A percentile compares a stretch with the other conserved stretches of the same genome.
Conservation (phyloP, 345 rosid species). For the Ricinus communis region DNA sequence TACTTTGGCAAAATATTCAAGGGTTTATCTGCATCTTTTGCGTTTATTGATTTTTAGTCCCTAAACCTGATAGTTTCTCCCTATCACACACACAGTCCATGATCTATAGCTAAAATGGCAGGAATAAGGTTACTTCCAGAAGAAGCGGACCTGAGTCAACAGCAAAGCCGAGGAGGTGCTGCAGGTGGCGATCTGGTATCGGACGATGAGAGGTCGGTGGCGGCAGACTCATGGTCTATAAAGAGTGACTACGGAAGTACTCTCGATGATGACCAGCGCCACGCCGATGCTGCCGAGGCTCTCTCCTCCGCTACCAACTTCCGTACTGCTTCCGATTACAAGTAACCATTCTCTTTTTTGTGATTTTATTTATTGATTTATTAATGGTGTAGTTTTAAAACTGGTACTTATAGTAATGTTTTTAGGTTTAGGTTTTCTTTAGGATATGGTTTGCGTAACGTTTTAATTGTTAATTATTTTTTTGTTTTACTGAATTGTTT, state of each 20-base stretch:
- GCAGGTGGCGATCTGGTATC: conserved; percentile 57
- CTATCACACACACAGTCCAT: too few relatives aligned
- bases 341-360: conserved; percentile 29
- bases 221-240: conserved; percentile 98
- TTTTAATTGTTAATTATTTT: too few relatives aligned
- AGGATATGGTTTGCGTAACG: too few relatives aligned
- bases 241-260: conserved; percentile 98
- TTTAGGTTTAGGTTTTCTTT: too few relatives aligned
- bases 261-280: conserved; percentile 97
- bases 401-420: too few relatives aligned
- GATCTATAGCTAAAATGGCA: conserved; percentile 12
- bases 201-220: conserved; percentile 96
- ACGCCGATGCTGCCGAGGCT: conserved; percentile 90
- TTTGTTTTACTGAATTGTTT: too few relatives aligned
- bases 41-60: too few relatives aligned
- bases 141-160: conserved; percentile 25
- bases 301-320: conserved; percentile 70
- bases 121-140: conserved; percentile 30
- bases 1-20: too few relatives aligned
- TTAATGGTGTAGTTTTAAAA: too few relatives aligned
- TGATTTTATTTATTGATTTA: neutral
- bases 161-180: conserved; percentile 10
- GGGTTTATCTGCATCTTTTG: too few relatives aligned
- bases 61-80: too few relatives aligned
- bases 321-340: conserved; percentile 78